A percentile compares a stretch with the other conserved stretches of the same genome.
phyloP scores from a whole-genome alignment of 768 basidiomycete genomes.

The Boletus fagicola region DNA sequence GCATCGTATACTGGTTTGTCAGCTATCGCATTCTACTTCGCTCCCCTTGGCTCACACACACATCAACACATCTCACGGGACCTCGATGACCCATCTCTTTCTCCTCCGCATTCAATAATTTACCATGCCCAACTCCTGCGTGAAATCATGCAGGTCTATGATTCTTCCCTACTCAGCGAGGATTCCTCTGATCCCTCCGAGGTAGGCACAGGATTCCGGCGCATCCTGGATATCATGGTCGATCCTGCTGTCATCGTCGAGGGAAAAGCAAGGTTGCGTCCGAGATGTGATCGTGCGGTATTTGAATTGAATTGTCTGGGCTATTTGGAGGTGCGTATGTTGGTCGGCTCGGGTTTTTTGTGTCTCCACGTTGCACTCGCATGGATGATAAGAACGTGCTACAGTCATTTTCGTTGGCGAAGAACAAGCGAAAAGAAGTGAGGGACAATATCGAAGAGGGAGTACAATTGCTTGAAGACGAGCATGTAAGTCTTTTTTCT shows the following conservation, averaged over 20 bases:
- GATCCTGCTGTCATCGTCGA: slow-evolving; percentile 77
- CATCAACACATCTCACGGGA: too few relatives aligned
- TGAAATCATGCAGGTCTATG: slow-evolving; percentile 88
- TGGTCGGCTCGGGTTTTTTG: neutral
- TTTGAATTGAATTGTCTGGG: slow-evolving; percentile 86
- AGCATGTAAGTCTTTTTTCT: too few relatives aligned
- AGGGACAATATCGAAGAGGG: too few relatives aligned
- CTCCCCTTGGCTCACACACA: too few relatives aligned
- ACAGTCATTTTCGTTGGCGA: too few relatives aligned
- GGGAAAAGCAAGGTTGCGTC: slow-evolving; percentile 53
- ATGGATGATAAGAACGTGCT: slow-evolving; percentile 52
- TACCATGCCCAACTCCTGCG: too few relatives aligned
- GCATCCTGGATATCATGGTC: too few relatives aligned
- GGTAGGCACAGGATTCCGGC: slow-evolving; percentile 16
- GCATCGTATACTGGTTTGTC: slow-evolving; percentile 51
- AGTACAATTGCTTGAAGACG: too few relatives aligned
- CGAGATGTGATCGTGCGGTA: slow-evolving; percentile 76
- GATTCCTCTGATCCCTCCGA: slow-evolving; percentile 7
- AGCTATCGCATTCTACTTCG: neutral
- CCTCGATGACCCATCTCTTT: slow-evolving; percentile 65
- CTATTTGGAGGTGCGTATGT: slow-evolving; percentile 66
- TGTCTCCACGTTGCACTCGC: neutral
- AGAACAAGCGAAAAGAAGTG: too few relatives aligned
- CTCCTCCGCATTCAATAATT: slow-evolving; percentile 76
- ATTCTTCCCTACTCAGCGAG: slow-evolving; percentile 76